phyloP scores from a whole-genome alignment of 2,329 filamentous ascomycete genomes.

The Fusarium sp. region DNA sequence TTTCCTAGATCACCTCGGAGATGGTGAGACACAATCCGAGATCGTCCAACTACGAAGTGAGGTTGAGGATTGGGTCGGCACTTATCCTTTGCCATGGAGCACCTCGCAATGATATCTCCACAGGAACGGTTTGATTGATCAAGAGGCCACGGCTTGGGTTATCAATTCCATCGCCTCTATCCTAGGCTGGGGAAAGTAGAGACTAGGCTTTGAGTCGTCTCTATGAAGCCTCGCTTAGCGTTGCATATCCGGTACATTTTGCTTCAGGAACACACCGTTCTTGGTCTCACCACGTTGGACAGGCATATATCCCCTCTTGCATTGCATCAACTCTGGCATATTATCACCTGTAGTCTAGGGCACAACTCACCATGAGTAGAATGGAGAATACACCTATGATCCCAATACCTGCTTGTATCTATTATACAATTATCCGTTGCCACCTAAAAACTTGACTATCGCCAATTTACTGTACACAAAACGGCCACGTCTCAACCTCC shows the following conservation, averaged over 20 bases:
- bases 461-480: background rate
- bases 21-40: constrained; percentile 73
- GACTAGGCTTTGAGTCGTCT: background rate
- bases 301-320: background rate
- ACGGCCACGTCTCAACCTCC: background rate
- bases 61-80: constrained; percentile 81
- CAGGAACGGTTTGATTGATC: background rate
- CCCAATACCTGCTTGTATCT: background rate
- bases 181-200: background rate
- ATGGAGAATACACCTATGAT: constrained; percentile 7
- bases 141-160: background rate
- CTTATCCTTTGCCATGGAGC: constrained; percentile 76
- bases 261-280: background rate
- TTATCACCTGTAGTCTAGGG: constrained; percentile 1
- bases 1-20: constrained; percentile 73
- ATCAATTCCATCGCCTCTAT: constrained; percentile 1
- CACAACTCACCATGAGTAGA: background rate
- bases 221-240: background rate
- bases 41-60: constrained; percentile 77
- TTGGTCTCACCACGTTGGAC: background rate
- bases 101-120: constrained; percentile 43
- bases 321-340: background rate
- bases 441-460: background rate
- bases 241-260: background rate
- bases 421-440: background rate